Evolutionary conservation across 1,284 basidiomycete genomes (phyloP).

Genomic region (Neonothopanus nambi): DNA sequence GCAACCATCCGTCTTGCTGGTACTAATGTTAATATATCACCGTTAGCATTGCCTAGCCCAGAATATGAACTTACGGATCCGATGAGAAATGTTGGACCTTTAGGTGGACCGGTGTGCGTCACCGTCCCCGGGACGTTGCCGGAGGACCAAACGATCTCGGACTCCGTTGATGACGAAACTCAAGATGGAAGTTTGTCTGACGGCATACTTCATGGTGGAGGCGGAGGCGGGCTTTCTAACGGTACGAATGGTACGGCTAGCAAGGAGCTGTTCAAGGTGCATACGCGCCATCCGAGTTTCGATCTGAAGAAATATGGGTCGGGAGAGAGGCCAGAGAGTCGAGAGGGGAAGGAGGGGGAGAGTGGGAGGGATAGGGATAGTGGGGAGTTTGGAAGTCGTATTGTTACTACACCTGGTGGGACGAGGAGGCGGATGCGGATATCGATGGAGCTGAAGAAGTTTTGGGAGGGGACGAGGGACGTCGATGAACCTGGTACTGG

Average conservation of each 20-base stretch:
- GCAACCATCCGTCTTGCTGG: conserved; percentile 86
- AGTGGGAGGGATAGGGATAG: background rate
- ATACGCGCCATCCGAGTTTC: conserved; percentile 7
- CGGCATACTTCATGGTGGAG: background rate
- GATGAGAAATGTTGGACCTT: conserved; percentile 51
- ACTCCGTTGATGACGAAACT: background rate
- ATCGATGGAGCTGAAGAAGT: conserved; percentile 49
- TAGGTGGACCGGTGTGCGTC: conserved; percentile 43
- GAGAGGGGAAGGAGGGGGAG: background rate
- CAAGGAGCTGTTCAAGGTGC: conserved; percentile 1
- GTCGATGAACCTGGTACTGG: conserved; percentile 31
- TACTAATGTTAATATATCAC: conserved; percentile 71
- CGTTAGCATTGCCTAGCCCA: conserved; percentile 81
- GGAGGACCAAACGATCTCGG: conserved; percentile 1
- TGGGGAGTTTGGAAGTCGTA: conserved; percentile 4
- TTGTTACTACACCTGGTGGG: conserved; percentile 13
- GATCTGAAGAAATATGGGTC: conserved; percentile 7
- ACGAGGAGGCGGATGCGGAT: conserved; percentile 14
- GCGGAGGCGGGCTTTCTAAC: background rate
- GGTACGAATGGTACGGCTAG: background rate
- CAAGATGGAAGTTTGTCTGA: conserved; percentile 9
- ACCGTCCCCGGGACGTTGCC: conserved; percentile 65
- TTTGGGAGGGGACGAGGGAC: conserved; percentile 68
- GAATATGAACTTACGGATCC: conserved; percentile 87
- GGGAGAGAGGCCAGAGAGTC: background rate